Percentiles rank a stretch among this genome's conserved stretches.
Conservation (phyloP, 495 filamentous ascomycete genomes). For the Penicillium coprophilum region DNA sequence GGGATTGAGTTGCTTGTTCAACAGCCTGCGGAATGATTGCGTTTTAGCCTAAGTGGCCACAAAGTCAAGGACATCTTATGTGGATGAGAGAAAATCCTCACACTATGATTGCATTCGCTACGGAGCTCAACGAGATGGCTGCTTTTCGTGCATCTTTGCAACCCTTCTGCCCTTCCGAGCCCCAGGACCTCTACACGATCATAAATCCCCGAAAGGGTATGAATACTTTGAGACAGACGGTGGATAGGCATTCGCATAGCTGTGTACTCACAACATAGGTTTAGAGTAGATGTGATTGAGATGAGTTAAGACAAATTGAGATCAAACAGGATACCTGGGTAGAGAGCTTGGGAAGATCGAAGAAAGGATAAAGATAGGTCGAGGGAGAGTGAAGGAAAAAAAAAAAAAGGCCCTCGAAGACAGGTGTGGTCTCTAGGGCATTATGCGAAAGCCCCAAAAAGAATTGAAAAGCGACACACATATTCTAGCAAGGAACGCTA, state of each 20-base stretch:
- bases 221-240: background rate
- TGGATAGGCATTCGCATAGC: background rate
- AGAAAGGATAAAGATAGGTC: too few species aligned
- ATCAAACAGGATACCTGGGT: background rate
- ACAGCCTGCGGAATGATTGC: background rate
- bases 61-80: background rate
- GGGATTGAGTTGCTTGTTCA: background rate
- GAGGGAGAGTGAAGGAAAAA: too few species aligned
- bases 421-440: background rate
- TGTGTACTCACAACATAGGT: background rate
- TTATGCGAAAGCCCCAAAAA: background rate
- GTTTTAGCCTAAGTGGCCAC: background rate
- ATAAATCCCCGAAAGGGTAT: background rate
- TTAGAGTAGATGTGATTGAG: too few species aligned
- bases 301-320: too few species aligned
- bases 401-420: background rate
- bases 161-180: slow-evolving; percentile 15
- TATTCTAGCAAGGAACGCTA: background rate
- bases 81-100: slow-evolving; percentile 15
- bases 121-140: slow-evolving; percentile 23
- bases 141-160: slow-evolving; percentile 35
- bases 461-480: background rate
- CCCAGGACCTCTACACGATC: slow-evolving; percentile 14
- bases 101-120: slow-evolving; percentile 27
- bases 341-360: background rate